Conservation (phyloP, 495 filamentous ascomycete species). For the Tetracladium setigerum region DNA sequence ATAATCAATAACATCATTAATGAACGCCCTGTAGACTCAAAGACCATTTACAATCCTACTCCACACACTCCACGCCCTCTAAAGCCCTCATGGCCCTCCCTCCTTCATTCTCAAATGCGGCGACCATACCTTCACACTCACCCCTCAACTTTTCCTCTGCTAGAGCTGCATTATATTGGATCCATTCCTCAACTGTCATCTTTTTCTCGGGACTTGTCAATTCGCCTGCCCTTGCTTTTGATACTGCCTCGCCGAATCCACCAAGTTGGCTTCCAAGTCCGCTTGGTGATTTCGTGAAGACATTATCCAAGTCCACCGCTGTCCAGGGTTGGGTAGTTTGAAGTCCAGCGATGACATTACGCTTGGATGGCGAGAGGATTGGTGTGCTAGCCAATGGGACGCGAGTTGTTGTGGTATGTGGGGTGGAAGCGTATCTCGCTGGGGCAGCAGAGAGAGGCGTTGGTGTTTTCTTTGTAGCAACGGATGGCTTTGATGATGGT, state of each 20-base stretch:
- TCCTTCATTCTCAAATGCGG: conserved; percentile 75
- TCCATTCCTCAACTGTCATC: conserved; percentile 93
- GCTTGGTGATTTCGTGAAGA: conserved; percentile 33
- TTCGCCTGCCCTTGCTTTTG: conserved; percentile 40
- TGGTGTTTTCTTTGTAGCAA: conserved; percentile 10
- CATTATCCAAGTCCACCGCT: conserved; percentile 60
- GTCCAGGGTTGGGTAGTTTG: conserved; percentile 62
- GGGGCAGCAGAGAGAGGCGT: conserved; percentile 5
- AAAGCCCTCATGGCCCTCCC: conserved; percentile 64
- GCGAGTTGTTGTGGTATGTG: conserved; percentile 25
- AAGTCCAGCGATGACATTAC: conserved; percentile 48
- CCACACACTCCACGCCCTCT: conserved; percentile 53
- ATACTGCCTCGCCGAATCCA: conserved; percentile 20
- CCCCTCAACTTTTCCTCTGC: conserved; percentile 69
- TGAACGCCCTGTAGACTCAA: not conserved
- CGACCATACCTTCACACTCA: conserved; percentile 77
- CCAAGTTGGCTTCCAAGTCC: conserved; percentile 1
- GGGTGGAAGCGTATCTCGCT: conserved; percentile 1
- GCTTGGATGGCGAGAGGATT: conserved; percentile 55
- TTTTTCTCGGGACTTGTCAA: conserved; percentile 72
- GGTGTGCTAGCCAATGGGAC: conserved; percentile 52
- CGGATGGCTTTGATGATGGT: conserved; percentile 51
- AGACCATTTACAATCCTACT: conserved; percentile 1
- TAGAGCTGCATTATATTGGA: conserved; percentile 66
- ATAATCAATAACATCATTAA: not conserved